phyloP scores from a whole-genome alignment of 164 flowering plant genomes.

The Piper longum region DNA sequence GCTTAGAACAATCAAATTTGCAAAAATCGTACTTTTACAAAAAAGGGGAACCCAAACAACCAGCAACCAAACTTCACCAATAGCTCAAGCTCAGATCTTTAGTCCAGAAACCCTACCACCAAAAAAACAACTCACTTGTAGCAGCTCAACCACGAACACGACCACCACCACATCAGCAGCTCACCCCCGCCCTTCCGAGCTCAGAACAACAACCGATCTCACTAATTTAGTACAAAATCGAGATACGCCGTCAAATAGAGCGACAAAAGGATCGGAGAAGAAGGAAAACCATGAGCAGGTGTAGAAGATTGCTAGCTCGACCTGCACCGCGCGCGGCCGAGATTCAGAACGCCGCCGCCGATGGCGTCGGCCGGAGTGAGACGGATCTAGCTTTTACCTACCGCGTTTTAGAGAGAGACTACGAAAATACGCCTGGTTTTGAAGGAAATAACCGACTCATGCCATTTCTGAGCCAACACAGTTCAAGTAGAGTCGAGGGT shows the following conservation, averaged over 20 bases:
- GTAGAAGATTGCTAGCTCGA: too few relatives aligned
- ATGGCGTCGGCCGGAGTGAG: neutral
- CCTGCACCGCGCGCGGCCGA: too few relatives aligned
- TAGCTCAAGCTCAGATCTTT: neutral
- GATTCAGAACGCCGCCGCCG: neutral
- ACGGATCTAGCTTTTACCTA: neutral
- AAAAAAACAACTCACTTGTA: neutral
- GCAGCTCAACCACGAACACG: neutral
- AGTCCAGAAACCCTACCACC: neutral
- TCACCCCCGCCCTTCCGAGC: neutral
- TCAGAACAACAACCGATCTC: neutral
- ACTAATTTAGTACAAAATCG: neutral
- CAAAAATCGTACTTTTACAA: too few relatives aligned
- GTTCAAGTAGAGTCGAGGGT: too few relatives aligned
- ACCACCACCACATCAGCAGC: too few relatives aligned
- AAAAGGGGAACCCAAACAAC: too few relatives aligned
- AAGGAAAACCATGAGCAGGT: too few relatives aligned
- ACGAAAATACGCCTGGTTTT: neutral
- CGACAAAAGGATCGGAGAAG: too few relatives aligned
- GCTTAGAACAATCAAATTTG: too few relatives aligned
- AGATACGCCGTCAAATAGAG: neutral
- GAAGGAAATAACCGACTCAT: neutral
- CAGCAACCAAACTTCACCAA: neutral
- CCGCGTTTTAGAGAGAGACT: neutral
- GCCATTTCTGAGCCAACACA: neutral